A percentile compares a stretch with the other conserved stretches of the same genome.
Conservation (phyloP, 768 basidiomycete species). For the Sistotremastrum niveocremeum region DNA sequence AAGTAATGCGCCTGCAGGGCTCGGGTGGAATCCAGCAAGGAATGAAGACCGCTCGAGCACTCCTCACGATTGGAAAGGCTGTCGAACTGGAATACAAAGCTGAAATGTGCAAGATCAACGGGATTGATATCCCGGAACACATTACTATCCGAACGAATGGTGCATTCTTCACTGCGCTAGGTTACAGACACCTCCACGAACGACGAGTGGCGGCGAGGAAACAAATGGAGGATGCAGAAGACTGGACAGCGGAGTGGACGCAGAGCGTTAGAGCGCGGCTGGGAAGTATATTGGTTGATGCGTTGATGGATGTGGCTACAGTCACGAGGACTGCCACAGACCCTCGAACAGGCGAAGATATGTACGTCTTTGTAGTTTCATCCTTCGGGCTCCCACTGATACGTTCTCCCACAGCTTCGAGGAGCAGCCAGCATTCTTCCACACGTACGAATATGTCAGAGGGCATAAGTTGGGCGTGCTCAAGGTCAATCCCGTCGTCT, state of each 20-base stretch:
- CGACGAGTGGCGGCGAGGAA: slow-evolving; percentile 54
- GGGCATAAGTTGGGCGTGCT: slow-evolving; percentile 91
- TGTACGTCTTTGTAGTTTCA: slow-evolving; percentile 33
- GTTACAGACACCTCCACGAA: slow-evolving; percentile 47
- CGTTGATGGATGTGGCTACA: slow-evolving; percentile 72
- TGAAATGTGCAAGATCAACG: slow-evolving; percentile 54
- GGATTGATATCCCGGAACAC: slow-evolving; percentile 34
- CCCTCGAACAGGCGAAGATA: slow-evolving; percentile 40
- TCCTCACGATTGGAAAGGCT: slow-evolving; percentile 67
- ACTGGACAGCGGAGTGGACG: slow-evolving; percentile 75
- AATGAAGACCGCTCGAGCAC: slow-evolving; percentile 79
- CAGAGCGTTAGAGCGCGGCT: slow-evolving; percentile 62
- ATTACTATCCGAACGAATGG: slow-evolving; percentile 13
- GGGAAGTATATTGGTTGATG: slow-evolving; percentile 72
- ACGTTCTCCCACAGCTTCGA: slow-evolving; percentile 38
- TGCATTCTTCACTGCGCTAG: slow-evolving; percentile 40
- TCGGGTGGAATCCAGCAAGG: slow-evolving; percentile 67
- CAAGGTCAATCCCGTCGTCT: slow-evolving; percentile 68
- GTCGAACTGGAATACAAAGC: slow-evolving; percentile 89
- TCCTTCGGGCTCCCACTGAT: slow-evolving; percentile 2
- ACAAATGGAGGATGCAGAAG: slow-evolving; percentile 50
- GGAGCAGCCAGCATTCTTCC: slow-evolving; percentile 80
- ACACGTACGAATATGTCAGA: slow-evolving; percentile 86
- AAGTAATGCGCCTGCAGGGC: slow-evolving; percentile 71
- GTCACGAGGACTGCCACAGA: slow-evolving; percentile 48